A percentile compares a stretch with the other conserved stretches of the same genome.
phyloP scores from a whole-genome alignment of 257 asterid species.

The Mentha longifolia region DNA sequence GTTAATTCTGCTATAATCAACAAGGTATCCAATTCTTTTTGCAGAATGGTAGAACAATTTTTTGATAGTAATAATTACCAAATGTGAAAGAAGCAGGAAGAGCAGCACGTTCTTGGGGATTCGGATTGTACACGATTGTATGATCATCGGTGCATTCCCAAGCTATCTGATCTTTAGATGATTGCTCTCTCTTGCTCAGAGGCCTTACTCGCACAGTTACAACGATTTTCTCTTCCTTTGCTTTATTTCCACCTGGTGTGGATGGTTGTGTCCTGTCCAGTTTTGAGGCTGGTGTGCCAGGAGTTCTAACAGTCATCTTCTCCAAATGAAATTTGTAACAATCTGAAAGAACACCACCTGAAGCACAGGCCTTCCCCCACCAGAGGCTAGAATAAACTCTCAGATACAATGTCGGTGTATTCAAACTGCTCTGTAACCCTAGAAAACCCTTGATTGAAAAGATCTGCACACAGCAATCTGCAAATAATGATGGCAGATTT shows the following conservation, averaged over 20 bases:
- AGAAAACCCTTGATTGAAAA: constrained; percentile 17
- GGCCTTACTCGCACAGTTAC: constrained; percentile 94
- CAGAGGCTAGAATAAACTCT: constrained; percentile 26
- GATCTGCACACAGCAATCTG: constrained; percentile 29
- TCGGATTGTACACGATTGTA: constrained; percentile 64
- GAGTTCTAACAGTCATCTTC: constrained; percentile 75
- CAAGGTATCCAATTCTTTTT: constrained; percentile 5
- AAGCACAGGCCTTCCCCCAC: constrained; percentile 35
- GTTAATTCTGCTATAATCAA: constrained; percentile 10
- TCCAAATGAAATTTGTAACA: neutral
- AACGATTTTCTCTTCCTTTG: constrained; percentile 84
- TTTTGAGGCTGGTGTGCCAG: constrained; percentile 78
- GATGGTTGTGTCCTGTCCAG: constrained; percentile 69
- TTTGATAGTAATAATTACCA: constrained; percentile 51
- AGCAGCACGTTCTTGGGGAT: constrained; percentile 62
- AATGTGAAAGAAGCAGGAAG: constrained; percentile 66
- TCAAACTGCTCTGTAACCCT: neutral
- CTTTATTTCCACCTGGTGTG: constrained; percentile 54
- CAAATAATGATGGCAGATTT: neutral
- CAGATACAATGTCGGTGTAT: neutral
- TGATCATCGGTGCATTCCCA: constrained; percentile 92
- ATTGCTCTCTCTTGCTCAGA: constrained; percentile 80
- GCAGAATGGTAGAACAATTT: neutral
- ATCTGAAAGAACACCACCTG: constrained; percentile 18
- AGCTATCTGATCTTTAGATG: constrained; percentile 75